Percentiles rank a stretch among this genome's conserved stretches.
phyloP scores from a whole-genome alignment of 306 rosid genomes.

The Psophocarpus tetragonolobus region DNA sequence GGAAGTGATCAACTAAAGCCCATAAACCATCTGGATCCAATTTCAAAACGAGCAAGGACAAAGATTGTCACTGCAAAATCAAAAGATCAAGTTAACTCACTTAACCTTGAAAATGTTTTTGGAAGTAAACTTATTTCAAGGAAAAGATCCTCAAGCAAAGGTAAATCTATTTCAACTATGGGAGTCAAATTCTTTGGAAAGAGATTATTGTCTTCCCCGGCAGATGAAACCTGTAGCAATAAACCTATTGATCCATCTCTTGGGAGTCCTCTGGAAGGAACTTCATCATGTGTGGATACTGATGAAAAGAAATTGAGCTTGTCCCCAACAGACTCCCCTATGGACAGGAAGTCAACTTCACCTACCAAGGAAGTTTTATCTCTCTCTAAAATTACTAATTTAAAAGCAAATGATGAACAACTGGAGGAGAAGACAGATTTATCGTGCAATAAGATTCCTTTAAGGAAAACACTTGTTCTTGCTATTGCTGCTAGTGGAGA shows the following conservation, averaged over 20 bases:
- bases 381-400: constrained; percentile 48
- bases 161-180: constrained; percentile 56
- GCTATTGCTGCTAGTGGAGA: constrained; percentile 55
- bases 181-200: constrained; percentile 53
- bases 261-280: constrained; percentile 52
- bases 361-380: constrained; percentile 53
- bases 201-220: constrained; percentile 48
- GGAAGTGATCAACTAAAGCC: constrained; percentile 63
- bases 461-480: constrained; percentile 67
- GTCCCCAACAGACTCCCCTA: constrained; percentile 46
- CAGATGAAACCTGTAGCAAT: constrained; percentile 53
- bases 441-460: constrained; percentile 48
- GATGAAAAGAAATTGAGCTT: constrained; percentile 48
- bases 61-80: constrained; percentile 58
- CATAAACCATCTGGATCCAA: constrained; percentile 58
- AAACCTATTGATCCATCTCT: constrained; percentile 54
- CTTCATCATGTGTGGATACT: constrained; percentile 56
- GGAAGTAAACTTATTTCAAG: constrained; percentile 77
- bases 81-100: constrained; percentile 61
- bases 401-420: constrained; percentile 53
- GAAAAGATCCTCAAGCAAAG: constrained; percentile 86
- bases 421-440: constrained; percentile 51
- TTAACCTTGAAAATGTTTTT: constrained; percentile 67
- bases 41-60: constrained; percentile 94
- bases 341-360: constrained; percentile 51